Evolutionary conservation across 768 basidiomycete genomes (phyloP).

Genomic region (Trametes cubensis): DNA sequence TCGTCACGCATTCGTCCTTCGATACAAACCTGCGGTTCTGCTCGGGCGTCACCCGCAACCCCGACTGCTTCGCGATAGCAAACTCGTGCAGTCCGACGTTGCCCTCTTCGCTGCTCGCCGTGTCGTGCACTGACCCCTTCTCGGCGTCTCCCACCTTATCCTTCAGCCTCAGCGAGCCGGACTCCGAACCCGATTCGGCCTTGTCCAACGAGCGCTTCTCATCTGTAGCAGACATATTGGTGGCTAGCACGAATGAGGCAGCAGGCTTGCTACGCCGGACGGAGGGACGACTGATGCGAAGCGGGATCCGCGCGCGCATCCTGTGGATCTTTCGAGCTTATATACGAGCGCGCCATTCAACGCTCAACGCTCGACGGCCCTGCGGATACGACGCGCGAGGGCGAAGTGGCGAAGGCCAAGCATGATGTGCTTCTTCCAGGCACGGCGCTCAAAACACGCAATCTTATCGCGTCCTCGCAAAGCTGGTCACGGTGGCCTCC

Average conservation of each 20-base stretch:
- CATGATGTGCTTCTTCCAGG: slow-evolving; percentile 20
- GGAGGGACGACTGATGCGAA: too few species aligned
- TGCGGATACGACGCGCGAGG: neutral
- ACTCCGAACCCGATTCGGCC: neutral
- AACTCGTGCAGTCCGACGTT: slow-evolving; percentile 25
- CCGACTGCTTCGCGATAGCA: slow-evolving; percentile 20
- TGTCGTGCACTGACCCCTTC: neutral
- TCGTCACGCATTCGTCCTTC: too few species aligned
- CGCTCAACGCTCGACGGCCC: neutral
- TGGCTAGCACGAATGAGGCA: neutral
- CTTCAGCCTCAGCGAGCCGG: neutral
- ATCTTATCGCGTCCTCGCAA: slow-evolving; percentile 9
- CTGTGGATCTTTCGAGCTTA: neutral
- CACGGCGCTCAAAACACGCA: slow-evolving; percentile 14
- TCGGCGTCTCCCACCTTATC: slow-evolving; percentile 5
- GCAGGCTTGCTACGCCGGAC: too few species aligned
- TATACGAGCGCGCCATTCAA: neutral
- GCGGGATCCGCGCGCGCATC: neutral
- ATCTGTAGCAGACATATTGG: neutral
- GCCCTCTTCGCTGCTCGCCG: slow-evolving; percentile 12
- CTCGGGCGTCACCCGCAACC: slow-evolving; percentile 12
- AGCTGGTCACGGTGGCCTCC: too few species aligned
- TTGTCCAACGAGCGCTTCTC: slow-evolving; percentile 4
- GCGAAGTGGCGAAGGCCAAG: slow-evolving; percentile 4
- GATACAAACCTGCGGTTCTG: slow-evolving; percentile 8